Percentiles rank a stretch among this genome's conserved stretches.
Evolutionary conservation across 2,329 filamentous ascomycete genomes (phyloP).

Genomic region (Magnaporthiopsis incrustans): DNA sequence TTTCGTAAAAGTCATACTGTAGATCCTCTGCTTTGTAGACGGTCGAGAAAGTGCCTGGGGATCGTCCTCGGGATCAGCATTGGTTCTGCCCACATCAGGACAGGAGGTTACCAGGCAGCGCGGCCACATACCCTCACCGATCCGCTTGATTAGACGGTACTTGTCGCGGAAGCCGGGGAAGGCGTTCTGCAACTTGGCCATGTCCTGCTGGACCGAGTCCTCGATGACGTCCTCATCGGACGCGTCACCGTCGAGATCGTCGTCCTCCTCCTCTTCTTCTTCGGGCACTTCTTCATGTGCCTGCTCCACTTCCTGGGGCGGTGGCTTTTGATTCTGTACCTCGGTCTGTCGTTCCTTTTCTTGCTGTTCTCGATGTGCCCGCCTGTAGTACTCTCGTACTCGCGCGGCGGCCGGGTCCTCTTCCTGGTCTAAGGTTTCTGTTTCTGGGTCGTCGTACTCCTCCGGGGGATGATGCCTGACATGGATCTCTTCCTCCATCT

Average conservation of each 20-base stretch:
- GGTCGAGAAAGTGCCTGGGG: conserved; percentile 86
- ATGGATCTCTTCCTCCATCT: conserved; percentile 37
- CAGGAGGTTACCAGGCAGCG: background rate
- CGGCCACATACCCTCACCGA: conserved; percentile 70
- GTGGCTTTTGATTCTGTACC: background rate
- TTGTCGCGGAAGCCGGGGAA: conserved; percentile 78
- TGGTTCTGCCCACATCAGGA: background rate
- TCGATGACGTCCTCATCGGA: conserved; percentile 55
- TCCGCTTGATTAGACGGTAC: conserved; percentile 89
- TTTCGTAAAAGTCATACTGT: conserved; percentile 72
- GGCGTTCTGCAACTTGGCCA: conserved; percentile 71
- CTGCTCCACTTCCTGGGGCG: background rate
- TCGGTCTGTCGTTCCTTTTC: conserved; percentile 1
- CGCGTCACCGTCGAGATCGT: conserved; percentile 28
- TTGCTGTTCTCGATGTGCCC: conserved; percentile 1
- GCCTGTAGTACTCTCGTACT: background rate
- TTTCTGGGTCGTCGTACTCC: conserved; percentile 21
- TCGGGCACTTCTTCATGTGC: conserved; percentile 2
- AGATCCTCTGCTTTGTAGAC: conserved; percentile 98
- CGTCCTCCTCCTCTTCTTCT: conserved; percentile 23
- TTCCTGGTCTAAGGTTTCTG: conserved; percentile 13
- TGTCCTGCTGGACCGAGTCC: conserved; percentile 74
- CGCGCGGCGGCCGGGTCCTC: conserved; percentile 15
- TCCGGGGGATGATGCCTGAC: conserved; percentile 17
- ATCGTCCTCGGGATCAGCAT: conserved; percentile 9